Evolutionary conservation across 1,284 basidiomycete genomes (phyloP).

Genomic region (Cryptococcus floricola): DNA sequence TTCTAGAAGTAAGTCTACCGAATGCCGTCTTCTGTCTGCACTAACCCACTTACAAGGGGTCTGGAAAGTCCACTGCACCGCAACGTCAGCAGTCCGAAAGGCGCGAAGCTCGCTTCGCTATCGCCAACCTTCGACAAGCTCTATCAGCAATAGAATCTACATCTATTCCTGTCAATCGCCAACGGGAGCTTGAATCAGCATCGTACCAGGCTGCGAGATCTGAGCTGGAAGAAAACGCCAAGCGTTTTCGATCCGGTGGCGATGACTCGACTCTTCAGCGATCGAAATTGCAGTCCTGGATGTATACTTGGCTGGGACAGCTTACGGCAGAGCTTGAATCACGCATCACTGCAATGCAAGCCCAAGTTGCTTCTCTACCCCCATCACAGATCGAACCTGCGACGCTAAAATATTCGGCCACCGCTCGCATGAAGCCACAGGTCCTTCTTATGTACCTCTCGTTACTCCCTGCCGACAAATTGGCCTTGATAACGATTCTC

Average conservation of each 20-base stretch:
- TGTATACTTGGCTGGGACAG: conserved; percentile 80
- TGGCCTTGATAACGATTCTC: conserved; percentile 84
- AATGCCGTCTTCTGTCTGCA: not conserved
- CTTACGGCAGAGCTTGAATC: conserved; percentile 57
- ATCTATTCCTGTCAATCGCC: conserved; percentile 63
- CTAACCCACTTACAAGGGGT: not conserved
- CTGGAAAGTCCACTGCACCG: not conserved
- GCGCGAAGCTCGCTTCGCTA: conserved; percentile 52
- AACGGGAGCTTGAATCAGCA: conserved; percentile 75
- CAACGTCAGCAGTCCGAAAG: not conserved
- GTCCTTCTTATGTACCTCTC: conserved; percentile 58
- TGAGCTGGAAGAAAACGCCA: conserved; percentile 64
- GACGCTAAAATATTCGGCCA: conserved; percentile 15
- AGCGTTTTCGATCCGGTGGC: conserved; percentile 59
- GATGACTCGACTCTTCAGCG: conserved; percentile 54
- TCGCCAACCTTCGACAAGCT: conserved; percentile 61
- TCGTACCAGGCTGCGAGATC: conserved; percentile 77
- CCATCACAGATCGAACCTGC: conserved; percentile 8
- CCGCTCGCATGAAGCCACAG: conserved; percentile 23
- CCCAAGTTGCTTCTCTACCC: conserved; percentile 42
- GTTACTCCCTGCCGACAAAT: conserved; percentile 69
- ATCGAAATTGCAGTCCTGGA: conserved; percentile 67
- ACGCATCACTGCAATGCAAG: conserved; percentile 58
- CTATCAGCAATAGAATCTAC: conserved; percentile 62
- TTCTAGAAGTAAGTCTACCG: conserved; percentile 25